Evolutionary conservation across 306 rosid species (phyloP), one percentile per base, ranked within the genome.

Genomic region (Arachis hypogaea): DNA sequence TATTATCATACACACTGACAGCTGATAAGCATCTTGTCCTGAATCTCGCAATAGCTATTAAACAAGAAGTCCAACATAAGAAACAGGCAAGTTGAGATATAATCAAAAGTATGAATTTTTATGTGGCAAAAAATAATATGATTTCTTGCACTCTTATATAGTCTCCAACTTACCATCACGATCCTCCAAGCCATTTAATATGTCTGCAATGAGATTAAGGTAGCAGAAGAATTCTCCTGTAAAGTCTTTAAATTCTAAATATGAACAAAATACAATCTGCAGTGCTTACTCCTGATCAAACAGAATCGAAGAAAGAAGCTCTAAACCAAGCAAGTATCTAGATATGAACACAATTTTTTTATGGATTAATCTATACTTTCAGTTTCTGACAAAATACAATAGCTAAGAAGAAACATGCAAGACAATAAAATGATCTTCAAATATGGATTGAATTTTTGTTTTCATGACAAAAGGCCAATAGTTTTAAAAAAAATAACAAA

Each of bases 11-110:
- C 18, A 95, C 96, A 74, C 97, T 73, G 38, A 94, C 94, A 16
- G 98, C 88, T 14, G 98, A 82, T 78, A 94, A 80, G 78, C 97
- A 91, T 85, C 85, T 88, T 54, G 96, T 87, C 58, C 87, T 96
- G 16, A 93, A 82, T 80, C 97, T 81, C 7, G 98, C 86, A 81
- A 93, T 78, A 1, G 81, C 98, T 91, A 88, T 64, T 74, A 46
- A 75, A 71, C 52, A 82, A 64, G 63, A 60, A 64, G 54, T 59
- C 36, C 60, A 63, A 72, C 56, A 66, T 55, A 43, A 57, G 43
- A 52, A 56, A 71, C 10, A 73, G 18, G 38, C 40, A 7, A 43
- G 63, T 14, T 18, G 71, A 30, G 55, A 66, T 40, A 72, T 6
- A 14, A 69, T 71, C 7, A 76, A 16, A 68, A 18, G 2, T 12